A percentile compares a stretch with the other conserved stretches of the same genome.
Conservation (phyloP, 2,329 filamentous ascomycete genomes). For the Coniochaeta sp. region DNA sequence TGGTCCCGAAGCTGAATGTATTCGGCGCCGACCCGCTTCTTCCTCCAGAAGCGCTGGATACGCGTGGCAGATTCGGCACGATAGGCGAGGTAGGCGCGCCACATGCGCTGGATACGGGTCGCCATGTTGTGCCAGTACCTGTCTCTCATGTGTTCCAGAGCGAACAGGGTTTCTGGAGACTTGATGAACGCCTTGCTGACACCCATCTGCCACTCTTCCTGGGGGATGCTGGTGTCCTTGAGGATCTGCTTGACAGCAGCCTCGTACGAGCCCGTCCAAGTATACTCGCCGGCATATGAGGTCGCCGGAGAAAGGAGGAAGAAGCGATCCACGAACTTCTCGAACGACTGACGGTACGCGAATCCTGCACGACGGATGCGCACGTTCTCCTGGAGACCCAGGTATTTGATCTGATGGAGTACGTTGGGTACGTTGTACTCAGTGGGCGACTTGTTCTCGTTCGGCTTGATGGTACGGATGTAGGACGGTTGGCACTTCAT, state of each 20-base stretch:
- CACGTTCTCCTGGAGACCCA: constrained; percentile 98
- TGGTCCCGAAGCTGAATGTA: constrained; percentile 83
- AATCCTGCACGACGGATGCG: constrained; percentile 94
- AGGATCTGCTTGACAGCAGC: constrained; percentile 87
- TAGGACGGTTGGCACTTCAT: constrained; percentile 98
- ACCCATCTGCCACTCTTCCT: constrained; percentile 95
- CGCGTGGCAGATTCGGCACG: constrained; percentile 85
- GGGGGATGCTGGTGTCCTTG: constrained; percentile 91
- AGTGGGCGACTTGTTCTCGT: constrained; percentile 93
- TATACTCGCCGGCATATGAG: constrained; percentile 95
- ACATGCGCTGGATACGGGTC: constrained; percentile 91
- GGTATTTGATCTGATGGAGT: constrained; percentile 96
- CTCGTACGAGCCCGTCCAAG: constrained; percentile 83
- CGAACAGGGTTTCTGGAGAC: constrained; percentile 92
- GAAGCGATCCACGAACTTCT: constrained; percentile 97
- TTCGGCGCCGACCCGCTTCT: constrained; percentile 84
- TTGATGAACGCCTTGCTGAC: constrained; percentile 98
- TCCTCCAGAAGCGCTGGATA: constrained; percentile 93
- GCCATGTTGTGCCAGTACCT: constrained; percentile 99
- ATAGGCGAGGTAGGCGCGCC: constrained; percentile 93
- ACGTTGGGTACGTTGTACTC: constrained; percentile 93
- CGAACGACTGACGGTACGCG: constrained; percentile 92
- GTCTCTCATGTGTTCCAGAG: constrained; percentile 94
- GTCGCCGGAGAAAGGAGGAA: constrained; percentile 91
- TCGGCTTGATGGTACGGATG: constrained; percentile 98